Evolutionary conservation across 768 basidiomycete genomes (phyloP).

Genomic region (Lactarius hengduanensis): DNA sequence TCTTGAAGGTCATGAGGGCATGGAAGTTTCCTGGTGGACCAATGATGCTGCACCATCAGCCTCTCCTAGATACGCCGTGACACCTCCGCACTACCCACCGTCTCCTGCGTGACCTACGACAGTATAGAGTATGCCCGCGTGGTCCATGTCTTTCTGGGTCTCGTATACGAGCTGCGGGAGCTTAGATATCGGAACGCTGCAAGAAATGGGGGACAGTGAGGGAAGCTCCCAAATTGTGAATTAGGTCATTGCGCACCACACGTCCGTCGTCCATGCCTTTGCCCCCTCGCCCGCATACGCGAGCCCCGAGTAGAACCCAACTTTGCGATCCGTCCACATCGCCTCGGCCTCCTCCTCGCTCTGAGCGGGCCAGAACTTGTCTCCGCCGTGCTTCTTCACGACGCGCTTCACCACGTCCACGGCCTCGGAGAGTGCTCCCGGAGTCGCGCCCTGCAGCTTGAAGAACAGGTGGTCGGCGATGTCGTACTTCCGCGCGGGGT

Average conservation of each 20-base stretch:
- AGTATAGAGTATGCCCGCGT: slow-evolving; percentile 54
- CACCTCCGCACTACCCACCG: slow-evolving; percentile 43
- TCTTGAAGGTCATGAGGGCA: slow-evolving; percentile 38
- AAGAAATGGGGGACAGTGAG: not conserved
- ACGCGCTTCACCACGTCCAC: slow-evolving; percentile 57
- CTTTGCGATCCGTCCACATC: slow-evolving; percentile 76
- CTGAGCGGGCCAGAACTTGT: slow-evolving; percentile 63
- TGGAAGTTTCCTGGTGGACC: slow-evolving; percentile 44
- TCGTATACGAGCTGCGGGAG: slow-evolving; percentile 64
- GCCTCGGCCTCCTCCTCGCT: slow-evolving; percentile 62
- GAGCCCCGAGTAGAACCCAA: slow-evolving; percentile 55
- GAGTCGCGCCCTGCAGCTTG: slow-evolving; percentile 77
- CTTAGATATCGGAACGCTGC: slow-evolving; percentile 60
- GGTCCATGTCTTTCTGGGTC: slow-evolving; percentile 67
- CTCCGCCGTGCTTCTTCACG: slow-evolving; percentile 63
- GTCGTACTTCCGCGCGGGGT: slow-evolving; percentile 34
- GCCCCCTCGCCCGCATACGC: slow-evolving; percentile 52
- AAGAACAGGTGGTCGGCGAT: slow-evolving; percentile 71
- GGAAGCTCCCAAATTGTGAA: not conserved
- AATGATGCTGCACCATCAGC: not conserved
- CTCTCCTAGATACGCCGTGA: not conserved
- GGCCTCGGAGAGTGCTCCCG: slow-evolving; percentile 57
- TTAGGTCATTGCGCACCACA: slow-evolving; percentile 50
- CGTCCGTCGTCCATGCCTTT: slow-evolving; percentile 70
- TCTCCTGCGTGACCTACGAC: slow-evolving; percentile 81